Evolutionary conservation across 2,329 filamentous ascomycete genomes (phyloP).

Genomic region (Alternaria brassicae): DNA sequence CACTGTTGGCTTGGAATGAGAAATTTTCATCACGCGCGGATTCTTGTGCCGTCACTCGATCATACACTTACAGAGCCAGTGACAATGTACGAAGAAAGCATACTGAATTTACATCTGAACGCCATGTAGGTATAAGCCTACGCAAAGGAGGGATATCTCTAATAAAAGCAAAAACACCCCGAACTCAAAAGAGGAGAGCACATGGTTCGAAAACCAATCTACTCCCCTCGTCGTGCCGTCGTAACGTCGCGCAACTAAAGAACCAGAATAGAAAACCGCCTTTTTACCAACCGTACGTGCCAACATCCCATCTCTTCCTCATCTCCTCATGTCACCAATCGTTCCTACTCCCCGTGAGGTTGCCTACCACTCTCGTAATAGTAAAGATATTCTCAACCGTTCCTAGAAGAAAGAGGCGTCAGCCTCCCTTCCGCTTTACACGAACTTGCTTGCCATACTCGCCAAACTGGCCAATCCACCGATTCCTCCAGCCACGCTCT

Average conservation of each 20-base stretch:
- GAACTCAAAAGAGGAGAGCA: background rate
- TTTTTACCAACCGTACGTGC: background rate
- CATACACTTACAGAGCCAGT: background rate
- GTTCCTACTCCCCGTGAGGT: background rate
- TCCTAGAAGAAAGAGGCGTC: slow-evolving; percentile 13
- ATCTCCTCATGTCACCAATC: background rate
- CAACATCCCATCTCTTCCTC: background rate
- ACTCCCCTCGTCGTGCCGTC: background rate
- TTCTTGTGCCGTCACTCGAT: background rate
- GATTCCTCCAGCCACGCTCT: slow-evolving; percentile 48
- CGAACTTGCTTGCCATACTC: slow-evolving; percentile 56
- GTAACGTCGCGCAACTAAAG: background rate
- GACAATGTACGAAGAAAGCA: background rate
- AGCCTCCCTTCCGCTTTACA: slow-evolving; percentile 43
- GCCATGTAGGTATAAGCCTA: slow-evolving; percentile 1
- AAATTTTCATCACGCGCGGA: background rate
- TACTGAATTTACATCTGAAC: slow-evolving; percentile 1
- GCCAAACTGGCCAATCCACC: slow-evolving; percentile 58
- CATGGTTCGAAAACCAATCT: background rate
- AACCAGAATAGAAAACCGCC: background rate
- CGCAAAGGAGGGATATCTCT: slow-evolving; percentile 16
- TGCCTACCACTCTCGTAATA: slow-evolving; percentile 11
- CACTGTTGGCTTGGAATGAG: background rate
- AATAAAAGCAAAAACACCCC: background rate
- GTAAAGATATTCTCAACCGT: slow-evolving; percentile 19